Conservation (phyloP, 768 basidiomycete species). For the Scleroderma bovista region DNA sequence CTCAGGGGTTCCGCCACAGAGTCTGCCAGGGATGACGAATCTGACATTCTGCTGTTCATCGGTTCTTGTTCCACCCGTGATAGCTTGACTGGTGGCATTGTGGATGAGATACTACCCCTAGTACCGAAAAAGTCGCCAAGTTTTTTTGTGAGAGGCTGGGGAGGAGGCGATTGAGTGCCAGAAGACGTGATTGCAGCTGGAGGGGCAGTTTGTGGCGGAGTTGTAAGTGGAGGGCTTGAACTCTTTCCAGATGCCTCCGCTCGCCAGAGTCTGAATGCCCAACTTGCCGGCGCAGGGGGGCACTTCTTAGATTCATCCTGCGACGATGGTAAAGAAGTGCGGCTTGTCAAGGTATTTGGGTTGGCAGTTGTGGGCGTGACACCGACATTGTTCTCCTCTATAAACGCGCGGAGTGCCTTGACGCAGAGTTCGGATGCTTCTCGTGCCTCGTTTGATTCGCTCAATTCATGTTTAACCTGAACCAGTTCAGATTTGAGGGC, state of each 20-base stretch:
- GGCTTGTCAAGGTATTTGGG: conserved; percentile 8
- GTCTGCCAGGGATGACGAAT: conserved; percentile 33
- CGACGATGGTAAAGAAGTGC: conserved; percentile 9
- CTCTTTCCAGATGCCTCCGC: conserved; percentile 30
- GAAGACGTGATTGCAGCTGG: conserved; percentile 16
- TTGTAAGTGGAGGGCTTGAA: conserved; percentile 20
- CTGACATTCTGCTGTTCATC: conserved; percentile 25
- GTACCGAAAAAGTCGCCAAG: conserved; percentile 67
- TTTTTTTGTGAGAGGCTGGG: conserved; percentile 55
- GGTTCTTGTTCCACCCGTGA: conserved; percentile 21
- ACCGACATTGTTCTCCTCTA: conserved; percentile 68
- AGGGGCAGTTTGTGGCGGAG: conserved; percentile 24
- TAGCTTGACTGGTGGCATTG: conserved; percentile 21
- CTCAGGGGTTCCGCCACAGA: conserved; percentile 31
- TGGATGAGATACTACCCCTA: conserved; percentile 48
- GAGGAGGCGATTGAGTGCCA: conserved; percentile 19
- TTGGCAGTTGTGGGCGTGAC: conserved; percentile 16
- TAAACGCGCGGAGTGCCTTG: conserved; percentile 76
- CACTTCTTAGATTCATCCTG: conserved; percentile 30
- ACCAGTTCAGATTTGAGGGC: conserved; percentile 55
- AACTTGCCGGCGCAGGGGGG: conserved; percentile 35
- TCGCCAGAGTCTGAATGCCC: conserved; percentile 73
- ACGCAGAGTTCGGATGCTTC: conserved; percentile 86
- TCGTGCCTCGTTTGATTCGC: conserved; percentile 75
- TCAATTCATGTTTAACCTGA: conserved; percentile 58